These are phyloP conservation scores for Puccinia triticina DNA, from an alignment of 1,284 basidiomycete genomes.

Conservation along the genomic window DNA sequence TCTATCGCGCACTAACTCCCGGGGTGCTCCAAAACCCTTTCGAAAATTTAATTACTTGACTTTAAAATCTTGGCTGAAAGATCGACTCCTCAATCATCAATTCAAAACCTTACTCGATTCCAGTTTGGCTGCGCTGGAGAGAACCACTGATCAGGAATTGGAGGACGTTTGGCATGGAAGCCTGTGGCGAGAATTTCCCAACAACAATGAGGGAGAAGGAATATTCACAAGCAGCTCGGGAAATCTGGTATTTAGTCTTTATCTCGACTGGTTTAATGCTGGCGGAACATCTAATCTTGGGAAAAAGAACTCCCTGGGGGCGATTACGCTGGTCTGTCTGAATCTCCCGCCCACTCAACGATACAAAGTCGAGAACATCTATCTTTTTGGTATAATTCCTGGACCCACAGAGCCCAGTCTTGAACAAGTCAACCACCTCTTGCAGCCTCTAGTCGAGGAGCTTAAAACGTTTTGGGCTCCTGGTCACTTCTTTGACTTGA, in stretches of 20 bases:
- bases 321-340: too few species aligned
- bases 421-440: too few species aligned
- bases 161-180: constrained; percentile 12
- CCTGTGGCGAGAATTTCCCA: constrained; percentile 12
- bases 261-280: constrained; percentile 8
- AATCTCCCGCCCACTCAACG: too few species aligned
- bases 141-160: not conserved
- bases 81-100: not conserved
- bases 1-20: too few species aligned
- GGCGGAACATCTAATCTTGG: too few species aligned
- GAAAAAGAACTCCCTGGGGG: too few species aligned
- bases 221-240: not conserved
- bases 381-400: too few species aligned
- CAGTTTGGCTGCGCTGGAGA: too few species aligned
- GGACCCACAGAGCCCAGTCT: too few species aligned
- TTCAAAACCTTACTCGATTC: not conserved
- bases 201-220: not conserved
- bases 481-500: constrained; percentile 6
- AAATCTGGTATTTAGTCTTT: constrained; percentile 12
- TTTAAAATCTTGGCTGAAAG: not conserved
- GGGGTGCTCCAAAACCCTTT: too few species aligned
- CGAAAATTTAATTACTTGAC: too few species aligned
- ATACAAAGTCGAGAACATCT: too few species aligned
- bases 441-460: constrained; percentile 20
- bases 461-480: constrained; percentile 12